Base-by-base conservation (phyloP, 257 asterid species). In the Osmanthus fragrans region DNA sequence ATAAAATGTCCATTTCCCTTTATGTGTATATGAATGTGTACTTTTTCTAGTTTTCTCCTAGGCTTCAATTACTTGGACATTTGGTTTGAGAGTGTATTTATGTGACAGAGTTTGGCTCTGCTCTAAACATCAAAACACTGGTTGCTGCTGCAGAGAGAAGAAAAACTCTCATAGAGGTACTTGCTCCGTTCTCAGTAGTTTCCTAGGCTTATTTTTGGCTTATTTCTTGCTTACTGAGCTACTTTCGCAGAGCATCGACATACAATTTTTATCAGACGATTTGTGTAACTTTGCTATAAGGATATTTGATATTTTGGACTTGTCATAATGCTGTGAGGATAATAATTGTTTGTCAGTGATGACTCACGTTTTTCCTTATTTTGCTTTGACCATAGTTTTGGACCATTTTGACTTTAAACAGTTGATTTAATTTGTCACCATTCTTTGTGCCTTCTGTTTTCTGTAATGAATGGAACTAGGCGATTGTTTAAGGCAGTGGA, bases 131-230 rank as follows among this genome's bases (percentile, higher is more conserved):
- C 71, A 97, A 92, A 84, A 96, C 99, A 72, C 97, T 96, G 79
- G 93, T 96, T 83, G 97, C 97, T 63, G 99, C 99, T 3, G 99
- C 99, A 45, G 99, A 96, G 88, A 93, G 97, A 85, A 91, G 96
- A 81, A 96, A 90, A 77, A 90, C 95, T 76, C 97, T 96, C 40
- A 87, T 93, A 75, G 98, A 96, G 98, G 99, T 96, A 84, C 72
- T 78, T 84, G 73, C 73, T 80, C 60, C 70, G n/a, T 34, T n/a
- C 65, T 73, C 75, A 10, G 65, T 34, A 64, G 65, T 72, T 77
- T 75, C 37, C 6, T 77, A 63, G 49, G 80, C 78, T 45, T 80
- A 33, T 75, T 40, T 58, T 25, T 37, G 25, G 75, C 37, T 39
- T 7, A 25, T 64, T 32, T 73, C 58, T 30, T 75, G 47, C 39